These are phyloP conservation scores for Pseudohyphozyma bogoriensis DNA, from an alignment of 768 basidiomycete species.

Conservation along the genomic window DNA sequence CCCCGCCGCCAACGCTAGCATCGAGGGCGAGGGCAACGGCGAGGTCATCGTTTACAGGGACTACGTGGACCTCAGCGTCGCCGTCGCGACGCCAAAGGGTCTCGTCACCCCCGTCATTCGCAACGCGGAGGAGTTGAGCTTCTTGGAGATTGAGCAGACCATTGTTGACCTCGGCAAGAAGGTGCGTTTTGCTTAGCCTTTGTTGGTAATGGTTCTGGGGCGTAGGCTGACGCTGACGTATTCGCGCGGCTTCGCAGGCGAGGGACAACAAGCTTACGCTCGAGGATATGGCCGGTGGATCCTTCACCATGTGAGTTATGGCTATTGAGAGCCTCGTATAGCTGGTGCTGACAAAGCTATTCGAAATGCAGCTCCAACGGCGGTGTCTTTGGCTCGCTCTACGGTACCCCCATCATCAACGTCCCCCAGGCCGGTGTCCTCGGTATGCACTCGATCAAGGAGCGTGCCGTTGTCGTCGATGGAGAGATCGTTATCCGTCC, in stretches of 20 bases:
- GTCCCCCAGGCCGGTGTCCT: conserved; percentile 88
- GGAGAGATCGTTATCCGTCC: conserved; percentile 94
- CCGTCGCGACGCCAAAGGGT: conserved; percentile 94
- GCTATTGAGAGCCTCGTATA: background rate
- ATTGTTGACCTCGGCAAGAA: conserved; percentile 85
- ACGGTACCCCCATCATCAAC: conserved; percentile 98
- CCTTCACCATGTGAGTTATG: conserved; percentile 83
- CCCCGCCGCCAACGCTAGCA: conserved; percentile 83
- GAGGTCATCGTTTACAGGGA: conserved; percentile 88
- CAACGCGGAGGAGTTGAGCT: conserved; percentile 74
- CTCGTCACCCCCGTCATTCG: conserved; percentile 91
- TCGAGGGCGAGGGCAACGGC: conserved; percentile 52
- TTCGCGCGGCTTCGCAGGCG: conserved; percentile 44
- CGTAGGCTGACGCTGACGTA: background rate
- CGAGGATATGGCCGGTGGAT: conserved; percentile 95
- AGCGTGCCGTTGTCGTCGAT: conserved; percentile 66
- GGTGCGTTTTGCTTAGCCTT: conserved; percentile 30
- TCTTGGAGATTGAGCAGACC: conserved; percentile 86
- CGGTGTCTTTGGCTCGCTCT: conserved; percentile 93
- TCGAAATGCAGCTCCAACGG: conserved; percentile 71
- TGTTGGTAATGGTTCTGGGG: background rate
- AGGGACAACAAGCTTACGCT: conserved; percentile 86
- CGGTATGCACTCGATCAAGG: conserved; percentile 95
- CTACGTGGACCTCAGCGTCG: conserved; percentile 87
- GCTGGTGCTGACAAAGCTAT: background rate